Evolutionary conservation across 1,139 yeast genomes (phyloP).

Genomic region (Yamadazyma oceani): DNA sequence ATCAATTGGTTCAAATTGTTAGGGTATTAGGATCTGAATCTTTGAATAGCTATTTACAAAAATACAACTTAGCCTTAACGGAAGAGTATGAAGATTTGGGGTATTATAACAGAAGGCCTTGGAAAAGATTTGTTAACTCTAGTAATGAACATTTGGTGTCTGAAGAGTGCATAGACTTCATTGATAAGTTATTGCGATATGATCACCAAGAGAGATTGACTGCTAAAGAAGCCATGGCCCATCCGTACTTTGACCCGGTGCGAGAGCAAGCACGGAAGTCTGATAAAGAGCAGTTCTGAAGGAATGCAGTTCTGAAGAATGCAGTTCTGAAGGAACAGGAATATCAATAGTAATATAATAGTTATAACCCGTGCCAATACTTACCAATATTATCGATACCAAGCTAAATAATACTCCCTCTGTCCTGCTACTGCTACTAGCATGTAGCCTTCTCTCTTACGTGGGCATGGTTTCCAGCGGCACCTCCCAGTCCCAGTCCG

Average conservation of each 20-base stretch:
- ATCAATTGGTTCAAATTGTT: conserved; percentile 93
- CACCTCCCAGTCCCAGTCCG: too few relatives aligned
- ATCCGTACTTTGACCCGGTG: conserved; percentile 59
- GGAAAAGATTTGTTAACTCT: conserved; percentile 58
- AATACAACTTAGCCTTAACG: conserved; percentile 74
- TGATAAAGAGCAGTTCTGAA: too few relatives aligned
- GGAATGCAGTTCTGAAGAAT: too few relatives aligned
- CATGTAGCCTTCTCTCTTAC: too few relatives aligned
- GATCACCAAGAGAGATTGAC: conserved; percentile 76
- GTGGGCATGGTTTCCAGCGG: too few relatives aligned
- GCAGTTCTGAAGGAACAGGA: too few relatives aligned
- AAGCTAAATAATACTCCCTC: too few relatives aligned
- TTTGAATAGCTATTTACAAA: conserved; percentile 67
- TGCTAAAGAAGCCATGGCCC: conserved; percentile 80
- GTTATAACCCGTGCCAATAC: too few relatives aligned
- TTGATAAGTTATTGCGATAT: conserved; percentile 64
- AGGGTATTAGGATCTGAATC: conserved; percentile 90
- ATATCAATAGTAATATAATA: too few relatives aligned
- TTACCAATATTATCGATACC: too few relatives aligned
- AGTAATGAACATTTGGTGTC: conserved; percentile 54
- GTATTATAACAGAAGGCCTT: conserved; percentile 69
- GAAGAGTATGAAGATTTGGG: conserved; percentile 85
- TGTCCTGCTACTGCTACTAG: too few relatives aligned
- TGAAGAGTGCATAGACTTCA: conserved; percentile 64
- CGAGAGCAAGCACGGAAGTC: too few relatives aligned